These are phyloP conservation scores for Malus sieversii DNA, from an alignment of 306 rosid species.

Conservation along the genomic window DNA sequence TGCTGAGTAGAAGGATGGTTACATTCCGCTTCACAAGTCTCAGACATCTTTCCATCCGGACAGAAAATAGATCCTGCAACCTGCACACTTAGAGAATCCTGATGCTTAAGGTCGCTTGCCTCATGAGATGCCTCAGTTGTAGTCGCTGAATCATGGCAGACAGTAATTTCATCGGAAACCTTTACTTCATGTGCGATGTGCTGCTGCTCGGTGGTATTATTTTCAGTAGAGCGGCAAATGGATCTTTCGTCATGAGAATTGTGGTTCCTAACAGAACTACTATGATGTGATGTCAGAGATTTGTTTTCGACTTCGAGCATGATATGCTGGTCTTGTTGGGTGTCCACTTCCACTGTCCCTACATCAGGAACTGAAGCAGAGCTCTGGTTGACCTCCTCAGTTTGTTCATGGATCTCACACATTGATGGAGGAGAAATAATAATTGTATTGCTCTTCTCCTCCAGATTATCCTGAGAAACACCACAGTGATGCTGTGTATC, in stretches of 20 bases:
- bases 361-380: slow-evolving; percentile 16
- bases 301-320: slow-evolving; percentile 17
- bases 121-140: slow-evolving; percentile 4
- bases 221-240: slow-evolving; percentile 14
- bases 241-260: slow-evolving; percentile 19
- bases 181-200: slow-evolving; percentile 12
- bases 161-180: slow-evolving; percentile 12
- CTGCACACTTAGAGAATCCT: slow-evolving; percentile 9
- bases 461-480: slow-evolving; percentile 19
- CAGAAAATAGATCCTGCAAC: not conserved
- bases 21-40: slow-evolving; percentile 14
- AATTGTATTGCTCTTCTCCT: slow-evolving; percentile 18
- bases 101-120: not conserved
- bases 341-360: slow-evolving; percentile 14
- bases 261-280: slow-evolving; percentile 10
- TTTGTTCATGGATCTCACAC: slow-evolving; percentile 17
- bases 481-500: slow-evolving; percentile 13
- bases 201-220: slow-evolving; percentile 9
- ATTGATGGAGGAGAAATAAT: slow-evolving; percentile 13
- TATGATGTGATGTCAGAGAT: slow-evolving; percentile 5
- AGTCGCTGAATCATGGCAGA: slow-evolving; percentile 18
- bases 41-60: slow-evolving; percentile 7
- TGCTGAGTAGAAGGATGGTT: slow-evolving; percentile 18
- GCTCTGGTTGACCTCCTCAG: slow-evolving; percentile 18
- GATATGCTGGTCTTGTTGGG: slow-evolving; percentile 13